Percentiles rank a stretch among this genome's conserved stretches.
These are phyloP conservation scores for Schoenoplectus tabernaemontani DNA, from an alignment of 202 grass and related monocot species.

Conservation along the genomic window DNA sequence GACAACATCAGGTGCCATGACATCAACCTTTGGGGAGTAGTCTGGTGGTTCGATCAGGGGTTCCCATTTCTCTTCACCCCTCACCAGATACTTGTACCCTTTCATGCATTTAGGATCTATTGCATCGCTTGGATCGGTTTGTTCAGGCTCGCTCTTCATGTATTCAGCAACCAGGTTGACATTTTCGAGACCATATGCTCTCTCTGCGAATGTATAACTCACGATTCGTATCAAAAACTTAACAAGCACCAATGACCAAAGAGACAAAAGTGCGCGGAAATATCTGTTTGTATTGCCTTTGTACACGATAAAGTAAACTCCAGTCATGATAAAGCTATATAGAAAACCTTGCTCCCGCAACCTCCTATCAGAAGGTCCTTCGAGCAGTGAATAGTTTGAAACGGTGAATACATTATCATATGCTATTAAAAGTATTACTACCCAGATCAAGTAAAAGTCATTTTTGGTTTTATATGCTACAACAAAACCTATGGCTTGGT, in stretches of 20 bases:
- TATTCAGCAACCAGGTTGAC: slow-evolving; percentile 26
- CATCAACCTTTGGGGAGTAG: not conserved
- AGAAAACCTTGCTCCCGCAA: slow-evolving; percentile 12
- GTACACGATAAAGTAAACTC: not conserved
- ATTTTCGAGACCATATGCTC: slow-evolving; percentile 18
- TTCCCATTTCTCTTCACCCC: slow-evolving; percentile 19
- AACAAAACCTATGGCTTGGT: not conserved
- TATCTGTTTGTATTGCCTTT: not conserved
- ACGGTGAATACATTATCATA: slow-evolving; percentile 35
- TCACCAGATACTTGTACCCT: slow-evolving; percentile 35
- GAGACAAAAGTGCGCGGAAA: slow-evolving; percentile 19
- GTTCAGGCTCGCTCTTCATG: slow-evolving; percentile 33
- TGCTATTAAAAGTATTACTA: slow-evolving; percentile 25
- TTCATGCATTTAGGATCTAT: not conserved
- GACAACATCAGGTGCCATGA: not conserved
- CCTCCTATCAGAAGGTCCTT: not conserved
- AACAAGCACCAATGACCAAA: slow-evolving; percentile 27
- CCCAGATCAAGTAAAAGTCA: slow-evolving; percentile 33
- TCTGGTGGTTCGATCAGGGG: not conserved
- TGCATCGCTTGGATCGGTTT: not conserved
- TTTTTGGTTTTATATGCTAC: not conserved
- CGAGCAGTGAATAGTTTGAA: slow-evolving; percentile 25
- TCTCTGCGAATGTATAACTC: slow-evolving; percentile 11
- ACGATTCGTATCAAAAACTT: slow-evolving; percentile 29
- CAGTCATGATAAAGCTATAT: not conserved